These are phyloP conservation scores for Orbilia ellipsospora DNA, from an alignment of 2,329 filamentous ascomycete genomes.

Conservation along the genomic window DNA sequence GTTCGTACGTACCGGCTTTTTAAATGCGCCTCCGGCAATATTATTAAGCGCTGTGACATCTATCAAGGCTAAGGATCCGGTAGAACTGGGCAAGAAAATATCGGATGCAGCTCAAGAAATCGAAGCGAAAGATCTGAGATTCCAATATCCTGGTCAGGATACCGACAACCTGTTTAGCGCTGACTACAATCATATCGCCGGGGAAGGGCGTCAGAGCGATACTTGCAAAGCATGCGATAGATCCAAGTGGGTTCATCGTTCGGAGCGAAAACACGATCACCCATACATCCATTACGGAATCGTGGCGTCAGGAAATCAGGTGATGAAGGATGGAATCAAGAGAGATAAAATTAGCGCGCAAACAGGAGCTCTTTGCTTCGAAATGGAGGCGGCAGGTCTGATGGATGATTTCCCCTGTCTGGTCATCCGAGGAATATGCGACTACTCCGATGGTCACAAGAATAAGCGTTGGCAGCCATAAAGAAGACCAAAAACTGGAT, in stretches of 20 bases:
- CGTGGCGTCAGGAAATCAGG: not conserved
- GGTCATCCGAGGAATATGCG: not conserved
- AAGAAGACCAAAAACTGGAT: slow-evolving; percentile 19
- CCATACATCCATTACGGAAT: not conserved
- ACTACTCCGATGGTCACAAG: not conserved
- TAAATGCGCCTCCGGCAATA: slow-evolving; percentile 18
- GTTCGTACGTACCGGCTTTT: slow-evolving; percentile 17
- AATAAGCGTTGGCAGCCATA: slow-evolving; percentile 33
- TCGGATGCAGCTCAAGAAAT: not conserved
- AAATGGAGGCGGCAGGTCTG: no score
- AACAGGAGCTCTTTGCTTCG: no score
- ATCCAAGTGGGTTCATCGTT: not conserved
- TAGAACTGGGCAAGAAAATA: not conserved
- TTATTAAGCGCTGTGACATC: slow-evolving; percentile 5
- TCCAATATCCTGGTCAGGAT: slow-evolving; percentile 2
- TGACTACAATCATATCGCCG: not conserved
- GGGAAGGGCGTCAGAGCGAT: slow-evolving; percentile 3
- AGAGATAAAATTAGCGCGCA: no score
- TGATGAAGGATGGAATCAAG: not conserved
- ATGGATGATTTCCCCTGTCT: not conserved
- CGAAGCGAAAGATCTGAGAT: not conserved
- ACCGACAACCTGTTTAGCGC: slow-evolving; percentile 6
- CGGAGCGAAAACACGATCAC: not conserved
- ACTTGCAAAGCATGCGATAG: slow-evolving; percentile 5
- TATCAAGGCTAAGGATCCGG: not conserved